phyloP scores from a whole-genome alignment of 305 asterid species.

The Fraxinus angustifolia region DNA sequence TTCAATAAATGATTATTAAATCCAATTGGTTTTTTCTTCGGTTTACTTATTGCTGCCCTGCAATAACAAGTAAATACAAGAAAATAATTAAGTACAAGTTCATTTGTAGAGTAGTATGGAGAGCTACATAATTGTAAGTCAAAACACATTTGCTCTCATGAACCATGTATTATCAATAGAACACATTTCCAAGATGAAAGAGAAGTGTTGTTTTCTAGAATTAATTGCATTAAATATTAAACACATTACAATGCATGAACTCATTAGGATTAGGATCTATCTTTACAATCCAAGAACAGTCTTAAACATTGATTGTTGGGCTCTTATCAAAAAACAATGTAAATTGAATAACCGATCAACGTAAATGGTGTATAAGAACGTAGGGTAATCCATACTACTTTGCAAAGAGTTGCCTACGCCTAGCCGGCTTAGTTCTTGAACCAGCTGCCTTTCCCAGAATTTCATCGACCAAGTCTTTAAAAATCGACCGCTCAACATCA shows the following conservation, averaged over 20 bases:
- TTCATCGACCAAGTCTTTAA: constrained; percentile 77
- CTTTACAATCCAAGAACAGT: constrained; percentile 10
- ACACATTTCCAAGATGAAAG: not conserved
- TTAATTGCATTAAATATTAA: not conserved
- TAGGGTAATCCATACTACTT: constrained; percentile 28
- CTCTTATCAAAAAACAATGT: not conserved
- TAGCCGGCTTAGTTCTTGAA: constrained; percentile 36
- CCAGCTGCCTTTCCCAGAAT: constrained; percentile 63
- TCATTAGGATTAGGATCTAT: not conserved
- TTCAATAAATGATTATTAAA: not conserved
- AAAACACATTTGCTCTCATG: not conserved
- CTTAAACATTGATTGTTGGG: not conserved
- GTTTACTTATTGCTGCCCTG: not conserved
- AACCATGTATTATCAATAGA: not conserved
- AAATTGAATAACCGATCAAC: not conserved
- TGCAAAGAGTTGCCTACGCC: constrained; percentile 45
- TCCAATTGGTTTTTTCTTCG: not conserved
- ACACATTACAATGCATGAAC: not conserved
- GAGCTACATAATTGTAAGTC: not conserved
- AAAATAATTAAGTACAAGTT: not conserved
- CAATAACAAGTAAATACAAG: not conserved
- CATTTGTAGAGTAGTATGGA: not conserved
- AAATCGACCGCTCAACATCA: constrained; percentile 70
- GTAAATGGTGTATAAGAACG: not conserved
- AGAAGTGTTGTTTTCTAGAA: not conserved